Percentiles rank a stretch among this genome's conserved stretches.
These are phyloP conservation scores for Talaromyces liani DNA, from an alignment of 495 filamentous ascomycete genomes.

Conservation along the genomic window DNA sequence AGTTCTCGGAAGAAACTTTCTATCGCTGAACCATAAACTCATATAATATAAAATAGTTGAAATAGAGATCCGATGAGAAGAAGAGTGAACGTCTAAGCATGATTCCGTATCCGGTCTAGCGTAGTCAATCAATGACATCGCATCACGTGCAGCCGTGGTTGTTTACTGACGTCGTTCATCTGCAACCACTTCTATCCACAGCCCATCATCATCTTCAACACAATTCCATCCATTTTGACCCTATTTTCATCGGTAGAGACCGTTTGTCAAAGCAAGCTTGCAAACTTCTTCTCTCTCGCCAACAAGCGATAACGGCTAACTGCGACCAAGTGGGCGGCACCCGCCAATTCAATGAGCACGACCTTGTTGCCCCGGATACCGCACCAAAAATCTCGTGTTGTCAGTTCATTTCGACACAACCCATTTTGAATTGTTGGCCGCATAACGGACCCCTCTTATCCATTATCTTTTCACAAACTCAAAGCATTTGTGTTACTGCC, in stretches of 20 bases:
- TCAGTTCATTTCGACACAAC: background rate
- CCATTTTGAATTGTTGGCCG: background rate
- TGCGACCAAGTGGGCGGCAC: background rate
- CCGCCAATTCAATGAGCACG: background rate
- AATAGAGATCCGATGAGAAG: background rate
- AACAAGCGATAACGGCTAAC: background rate
- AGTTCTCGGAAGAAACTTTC: background rate
- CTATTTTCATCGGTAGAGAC: conserved; percentile 2
- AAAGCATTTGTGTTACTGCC: background rate
- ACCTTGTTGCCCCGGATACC: conserved; percentile 12
- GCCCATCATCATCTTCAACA: background rate
- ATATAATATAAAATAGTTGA: background rate
- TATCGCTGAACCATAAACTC: background rate
- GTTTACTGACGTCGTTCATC: conserved; percentile 15
- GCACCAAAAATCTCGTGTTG: background rate
- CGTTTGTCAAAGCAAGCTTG: background rate
- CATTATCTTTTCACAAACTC: background rate
- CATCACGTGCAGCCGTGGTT: conserved; percentile 4
- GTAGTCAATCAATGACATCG: background rate
- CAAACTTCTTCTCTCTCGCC: background rate
- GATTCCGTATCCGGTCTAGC: background rate
- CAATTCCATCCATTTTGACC: conserved; percentile 1
- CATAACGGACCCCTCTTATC: background rate
- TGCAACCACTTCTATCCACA: conserved; percentile 1
- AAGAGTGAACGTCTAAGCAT: background rate